A percentile compares a stretch with the other conserved stretches of the same genome.
Evolutionary conservation across 2,329 filamentous ascomycete genomes (phyloP).

Genomic region (Colletotrichum somersetense): DNA sequence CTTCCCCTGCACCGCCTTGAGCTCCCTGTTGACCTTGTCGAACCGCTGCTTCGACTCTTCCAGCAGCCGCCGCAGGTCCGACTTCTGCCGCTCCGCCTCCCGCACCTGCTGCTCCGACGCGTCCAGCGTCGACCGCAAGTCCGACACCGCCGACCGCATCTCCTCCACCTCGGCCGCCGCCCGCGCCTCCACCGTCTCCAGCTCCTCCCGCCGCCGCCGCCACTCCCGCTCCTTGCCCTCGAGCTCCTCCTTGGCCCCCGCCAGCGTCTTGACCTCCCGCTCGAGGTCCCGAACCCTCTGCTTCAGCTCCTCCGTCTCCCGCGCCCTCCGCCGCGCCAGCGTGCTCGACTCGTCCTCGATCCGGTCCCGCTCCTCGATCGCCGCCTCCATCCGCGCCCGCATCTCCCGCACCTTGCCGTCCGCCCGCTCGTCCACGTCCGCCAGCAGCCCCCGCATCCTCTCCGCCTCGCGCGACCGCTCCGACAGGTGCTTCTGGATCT

Average conservation of each 20-base stretch:
- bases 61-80: slow-evolving; percentile 79
- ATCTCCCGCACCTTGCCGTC: slow-evolving; percentile 89
- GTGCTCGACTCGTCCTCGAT: slow-evolving; percentile 91
- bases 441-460: slow-evolving; percentile 90
- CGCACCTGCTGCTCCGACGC: slow-evolving; percentile 87
- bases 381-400: slow-evolving; percentile 87
- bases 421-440: slow-evolving; percentile 86
- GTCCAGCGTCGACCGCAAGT: slow-evolving; percentile 84
- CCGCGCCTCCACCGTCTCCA: slow-evolving; percentile 78
- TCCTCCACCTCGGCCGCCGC: slow-evolving; percentile 81
- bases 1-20: slow-evolving; percentile 65
- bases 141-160: slow-evolving; percentile 80
- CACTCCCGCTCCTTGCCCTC: slow-evolving; percentile 80
- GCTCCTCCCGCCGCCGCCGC: slow-evolving; percentile 78
- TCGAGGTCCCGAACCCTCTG: slow-evolving; percentile 85
- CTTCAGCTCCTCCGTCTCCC: slow-evolving; percentile 90
- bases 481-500: slow-evolving; percentile 86
- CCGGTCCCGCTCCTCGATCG: slow-evolving; percentile 92
- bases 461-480: slow-evolving; percentile 93
- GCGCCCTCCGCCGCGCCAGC: slow-evolving; percentile 78
- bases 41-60: slow-evolving; percentile 83
- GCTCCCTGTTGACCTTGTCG: slow-evolving; percentile 82
- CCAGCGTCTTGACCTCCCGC: slow-evolving; percentile 76
- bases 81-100: slow-evolving; percentile 85
- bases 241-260: slow-evolving; percentile 82